Evolutionary conservation across 2,329 filamentous ascomycete species (phyloP).

Genomic region (Nectriaceae sp.): DNA sequence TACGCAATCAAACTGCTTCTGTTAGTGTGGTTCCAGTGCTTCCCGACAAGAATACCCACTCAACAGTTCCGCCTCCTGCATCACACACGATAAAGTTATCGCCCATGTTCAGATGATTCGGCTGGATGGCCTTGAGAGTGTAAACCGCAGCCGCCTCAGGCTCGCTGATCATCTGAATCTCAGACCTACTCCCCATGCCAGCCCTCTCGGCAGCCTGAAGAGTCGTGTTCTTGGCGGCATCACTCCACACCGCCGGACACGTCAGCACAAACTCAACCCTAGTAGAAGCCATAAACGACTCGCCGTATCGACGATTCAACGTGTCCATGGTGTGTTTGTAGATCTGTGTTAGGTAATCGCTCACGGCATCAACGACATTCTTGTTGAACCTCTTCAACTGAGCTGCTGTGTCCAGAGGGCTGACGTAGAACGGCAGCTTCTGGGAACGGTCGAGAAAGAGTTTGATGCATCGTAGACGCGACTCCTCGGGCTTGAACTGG

Average conservation of each 20-base stretch:
- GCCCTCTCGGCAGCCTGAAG: slow-evolving; percentile 75
- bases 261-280: slow-evolving; percentile 79
- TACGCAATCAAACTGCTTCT: slow-evolving; percentile 69
- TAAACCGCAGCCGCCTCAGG: slow-evolving; percentile 80
- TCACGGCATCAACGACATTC: slow-evolving; percentile 77
- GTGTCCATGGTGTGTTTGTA: slow-evolving; percentile 80
- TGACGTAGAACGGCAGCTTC: slow-evolving; percentile 79
- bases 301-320: slow-evolving; percentile 71
- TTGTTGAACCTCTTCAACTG: slow-evolving; percentile 75
- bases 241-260: slow-evolving; percentile 82
- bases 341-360: slow-evolving; percentile 77
- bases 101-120: slow-evolving; percentile 70
- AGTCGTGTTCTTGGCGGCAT: slow-evolving; percentile 83
- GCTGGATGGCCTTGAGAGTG: slow-evolving; percentile 77
- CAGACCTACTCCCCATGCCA: slow-evolving; percentile 71
- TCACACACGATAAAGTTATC: slow-evolving; percentile 66
- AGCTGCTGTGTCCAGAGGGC: slow-evolving; percentile 73
- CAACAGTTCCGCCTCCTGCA: slow-evolving; percentile 66
- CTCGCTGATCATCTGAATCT: slow-evolving; percentile 79
- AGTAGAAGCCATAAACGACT: slow-evolving; percentile 75
- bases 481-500: slow-evolving; percentile 77
- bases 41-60: slow-evolving; percentile 46
- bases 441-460: slow-evolving; percentile 80
- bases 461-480: slow-evolving; percentile 79
- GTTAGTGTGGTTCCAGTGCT: slow-evolving; percentile 19